Evolutionary conservation across 129 eudicot genomes (phyloP).

Genomic region (Rutidosis leptorrhynchoides): DNA sequence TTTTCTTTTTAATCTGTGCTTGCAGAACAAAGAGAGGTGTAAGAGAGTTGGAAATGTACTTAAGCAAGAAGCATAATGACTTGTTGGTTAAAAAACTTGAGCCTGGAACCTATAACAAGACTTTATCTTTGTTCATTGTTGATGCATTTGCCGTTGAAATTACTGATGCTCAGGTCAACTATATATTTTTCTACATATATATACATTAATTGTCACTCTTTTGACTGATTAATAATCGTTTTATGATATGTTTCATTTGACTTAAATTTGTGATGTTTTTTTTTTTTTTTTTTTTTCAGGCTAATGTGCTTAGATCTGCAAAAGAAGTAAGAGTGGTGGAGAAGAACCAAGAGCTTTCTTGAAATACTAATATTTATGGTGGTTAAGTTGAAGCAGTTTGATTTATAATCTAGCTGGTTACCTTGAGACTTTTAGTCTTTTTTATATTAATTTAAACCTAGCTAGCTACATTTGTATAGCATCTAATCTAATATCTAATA

Average conservation of each 20-base stretch:
- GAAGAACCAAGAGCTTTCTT: conserved; percentile 86
- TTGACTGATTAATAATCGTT: conserved; percentile 8
- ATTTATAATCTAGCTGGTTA: conserved; percentile 1
- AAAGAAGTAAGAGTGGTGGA: conserved; percentile 95
- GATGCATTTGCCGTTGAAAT: conserved; percentile 96
- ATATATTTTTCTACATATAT: no score
- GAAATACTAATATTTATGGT: not conserved
- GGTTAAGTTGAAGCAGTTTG: conserved; percentile 13
- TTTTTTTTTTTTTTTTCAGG: conserved; percentile 61
- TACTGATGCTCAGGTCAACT: conserved; percentile 61
- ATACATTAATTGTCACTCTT: not conserved
- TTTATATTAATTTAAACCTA: not conserved
- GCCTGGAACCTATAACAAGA: conserved; percentile 68
- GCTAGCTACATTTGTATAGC: conserved; percentile 25
- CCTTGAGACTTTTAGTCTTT: not conserved
- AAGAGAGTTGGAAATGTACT: conserved; percentile 68
- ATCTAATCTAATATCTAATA: no score
- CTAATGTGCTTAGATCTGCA: conserved; percentile 84
- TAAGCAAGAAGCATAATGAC: conserved; percentile 86
- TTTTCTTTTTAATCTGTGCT: not conserved
- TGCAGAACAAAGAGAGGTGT: conserved; percentile 67
- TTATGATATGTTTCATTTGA: not conserved
- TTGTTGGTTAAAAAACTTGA: conserved; percentile 53
- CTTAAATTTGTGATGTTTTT: conserved; percentile 10
- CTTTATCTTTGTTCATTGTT: conserved; percentile 76